Conservation (phyloP, 768 basidiomycete genomes). For the Hortiboletus campestris region DNA sequence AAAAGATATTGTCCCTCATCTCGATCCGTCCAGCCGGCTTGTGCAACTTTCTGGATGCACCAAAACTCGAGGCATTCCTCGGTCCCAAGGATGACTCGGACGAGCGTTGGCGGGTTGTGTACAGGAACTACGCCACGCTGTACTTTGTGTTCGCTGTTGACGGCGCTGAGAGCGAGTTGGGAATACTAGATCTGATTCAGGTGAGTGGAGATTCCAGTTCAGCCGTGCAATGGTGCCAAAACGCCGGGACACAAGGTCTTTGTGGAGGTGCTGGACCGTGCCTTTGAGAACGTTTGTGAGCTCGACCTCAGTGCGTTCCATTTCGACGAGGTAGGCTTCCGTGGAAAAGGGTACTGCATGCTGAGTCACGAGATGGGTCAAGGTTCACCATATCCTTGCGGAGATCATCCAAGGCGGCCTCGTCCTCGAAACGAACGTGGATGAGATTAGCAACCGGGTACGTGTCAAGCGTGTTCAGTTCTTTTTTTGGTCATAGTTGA, state of each 20-base stretch:
- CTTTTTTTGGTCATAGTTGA: background rate
- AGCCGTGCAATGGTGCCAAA: background rate
- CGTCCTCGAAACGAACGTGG: slow-evolving; percentile 92
- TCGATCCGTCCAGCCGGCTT: slow-evolving; percentile 75
- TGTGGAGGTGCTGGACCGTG: slow-evolving; percentile 92
- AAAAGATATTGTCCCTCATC: slow-evolving; percentile 89
- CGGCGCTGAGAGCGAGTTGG: slow-evolving; percentile 93
- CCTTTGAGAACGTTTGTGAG: slow-evolving; percentile 98
- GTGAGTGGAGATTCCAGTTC: slow-evolving; percentile 41
- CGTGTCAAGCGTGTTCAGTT: slow-evolving; percentile 20
- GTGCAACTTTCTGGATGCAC: slow-evolving; percentile 97
- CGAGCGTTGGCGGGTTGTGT: slow-evolving; percentile 83
- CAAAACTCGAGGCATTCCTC: slow-evolving; percentile 75
- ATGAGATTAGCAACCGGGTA: slow-evolving; percentile 76
- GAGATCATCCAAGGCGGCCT: slow-evolving; percentile 97
- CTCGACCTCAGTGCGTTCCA: slow-evolving; percentile 98
- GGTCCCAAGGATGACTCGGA: slow-evolving; percentile 49
- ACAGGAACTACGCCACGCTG: slow-evolving; percentile 92
- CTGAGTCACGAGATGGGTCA: slow-evolving; percentile 2
- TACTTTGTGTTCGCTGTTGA: slow-evolving; percentile 98
- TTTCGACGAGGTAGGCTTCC: slow-evolving; percentile 81
- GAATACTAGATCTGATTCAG: slow-evolving; percentile 95
- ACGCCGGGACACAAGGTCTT: slow-evolving; percentile 58
- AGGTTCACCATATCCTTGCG: slow-evolving; percentile 91
- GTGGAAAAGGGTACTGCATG: background rate